Percentiles rank a stretch among this genome's conserved stretches.
phyloP scores from a whole-genome alignment of 1,139 yeast species.

The Insectozyma bohioensis region DNA sequence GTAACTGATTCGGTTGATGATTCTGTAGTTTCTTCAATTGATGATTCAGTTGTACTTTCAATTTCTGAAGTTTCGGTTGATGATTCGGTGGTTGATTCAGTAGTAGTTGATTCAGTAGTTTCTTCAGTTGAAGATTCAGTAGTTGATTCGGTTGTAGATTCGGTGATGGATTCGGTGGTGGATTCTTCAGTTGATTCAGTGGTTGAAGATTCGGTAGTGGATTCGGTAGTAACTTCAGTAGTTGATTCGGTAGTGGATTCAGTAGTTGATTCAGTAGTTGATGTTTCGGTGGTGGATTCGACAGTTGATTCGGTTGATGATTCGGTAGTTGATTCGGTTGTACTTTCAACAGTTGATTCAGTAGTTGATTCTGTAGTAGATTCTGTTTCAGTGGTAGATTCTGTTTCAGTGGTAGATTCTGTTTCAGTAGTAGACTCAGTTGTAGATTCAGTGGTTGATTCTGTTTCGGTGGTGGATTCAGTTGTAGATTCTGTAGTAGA shows the following conservation, averaged over 20 bases:
- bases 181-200: conserved; percentile 13
- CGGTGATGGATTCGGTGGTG: not conserved
- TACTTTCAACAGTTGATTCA: conserved; percentile 10
- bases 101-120: not conserved
- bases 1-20: too few species aligned
- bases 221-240: too few species aligned
- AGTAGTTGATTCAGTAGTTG: too few species aligned
- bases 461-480: not conserved
- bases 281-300: too few species aligned
- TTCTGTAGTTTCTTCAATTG: too few species aligned
- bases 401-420: not conserved
- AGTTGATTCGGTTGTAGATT: not conserved
- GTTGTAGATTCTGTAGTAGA: too few species aligned
- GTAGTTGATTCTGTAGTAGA: conserved; percentile 4
- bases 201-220: too few species aligned
- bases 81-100: not conserved
- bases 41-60: too few species aligned
- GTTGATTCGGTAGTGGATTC: too few species aligned
- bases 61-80: not conserved
- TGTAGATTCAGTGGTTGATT: not conserved
- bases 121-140: not conserved
- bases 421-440: not conserved
- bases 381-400: not conserved
- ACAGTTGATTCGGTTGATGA: too few species aligned
- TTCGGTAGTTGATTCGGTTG: too few species aligned